A percentile compares a stretch with the other conserved stretches of the same genome.
Conservation (phyloP, 257 asterid genomes). For the Nicotiana benthamiana region DNA sequence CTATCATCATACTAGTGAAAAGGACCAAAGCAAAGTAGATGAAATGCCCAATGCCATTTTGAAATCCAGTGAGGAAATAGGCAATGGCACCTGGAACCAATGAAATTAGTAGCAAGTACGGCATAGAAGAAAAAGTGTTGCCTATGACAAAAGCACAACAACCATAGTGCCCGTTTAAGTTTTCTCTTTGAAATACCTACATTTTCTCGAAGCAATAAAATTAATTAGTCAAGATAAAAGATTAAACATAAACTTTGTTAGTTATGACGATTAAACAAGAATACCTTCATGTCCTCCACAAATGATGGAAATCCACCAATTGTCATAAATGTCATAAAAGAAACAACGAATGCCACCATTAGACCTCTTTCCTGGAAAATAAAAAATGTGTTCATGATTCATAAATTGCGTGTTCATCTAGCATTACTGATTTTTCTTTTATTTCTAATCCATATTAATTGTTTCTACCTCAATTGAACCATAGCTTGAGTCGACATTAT, state of each 20-base stretch:
- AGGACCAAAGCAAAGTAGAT: slow-evolving; percentile 9
- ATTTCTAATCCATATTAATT: too few species aligned
- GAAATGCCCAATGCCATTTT: slow-evolving; percentile 7
- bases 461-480: slow-evolving; percentile 14
- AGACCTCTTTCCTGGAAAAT: slow-evolving; percentile 25
- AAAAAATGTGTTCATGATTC: neutral
- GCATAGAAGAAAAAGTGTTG: slow-evolving; percentile 16
- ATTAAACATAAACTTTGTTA: neutral
- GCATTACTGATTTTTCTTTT: neutral
- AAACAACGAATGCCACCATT: slow-evolving; percentile 41
- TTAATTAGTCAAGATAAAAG: neutral
- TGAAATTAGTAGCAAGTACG: slow-evolving; percentile 22
- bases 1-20: slow-evolving; percentile 21
- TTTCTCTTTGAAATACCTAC: slow-evolving; percentile 28
- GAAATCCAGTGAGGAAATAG: slow-evolving; percentile 20
- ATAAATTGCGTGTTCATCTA: neutral
- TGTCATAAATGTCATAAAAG: slow-evolving; percentile 52
- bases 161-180: slow-evolving; percentile 27
- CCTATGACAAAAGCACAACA: slow-evolving; percentile 20
- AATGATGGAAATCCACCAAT: slow-evolving; percentile 54
- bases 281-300: slow-evolving; percentile 51
- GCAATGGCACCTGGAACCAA: slow-evolving; percentile 22
- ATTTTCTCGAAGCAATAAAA: neutral
- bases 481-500: slow-evolving; percentile 8
- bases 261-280: neutral